These are phyloP conservation scores for Cytospora schulzeri DNA, from an alignment of 2,329 filamentous ascomycete species.

Conservation along the genomic window DNA sequence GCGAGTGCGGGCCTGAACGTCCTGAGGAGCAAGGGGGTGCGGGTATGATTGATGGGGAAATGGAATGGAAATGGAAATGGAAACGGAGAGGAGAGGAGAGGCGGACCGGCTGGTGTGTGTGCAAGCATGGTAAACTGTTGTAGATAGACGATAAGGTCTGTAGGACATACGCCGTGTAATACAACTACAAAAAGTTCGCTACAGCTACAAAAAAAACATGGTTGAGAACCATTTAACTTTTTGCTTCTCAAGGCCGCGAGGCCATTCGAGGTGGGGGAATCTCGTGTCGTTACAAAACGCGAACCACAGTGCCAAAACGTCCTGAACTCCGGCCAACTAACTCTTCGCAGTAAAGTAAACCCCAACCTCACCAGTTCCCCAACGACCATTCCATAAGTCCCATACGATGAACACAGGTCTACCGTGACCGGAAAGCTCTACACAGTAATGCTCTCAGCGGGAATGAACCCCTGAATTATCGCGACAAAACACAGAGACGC, in stretches of 20 bases:
- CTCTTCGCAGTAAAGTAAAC: not conserved
- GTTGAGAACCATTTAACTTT: not conserved
- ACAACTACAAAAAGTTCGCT: no score
- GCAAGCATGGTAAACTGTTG: not conserved
- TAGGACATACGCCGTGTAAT: not conserved
- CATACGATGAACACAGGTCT: not conserved
- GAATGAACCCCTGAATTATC: not conserved
- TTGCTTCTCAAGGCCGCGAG: not conserved
- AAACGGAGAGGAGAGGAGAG: no score
- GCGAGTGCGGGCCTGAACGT: conserved; percentile 77
- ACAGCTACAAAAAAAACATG: not conserved
- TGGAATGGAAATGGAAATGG: no score
- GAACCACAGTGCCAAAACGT: not conserved
- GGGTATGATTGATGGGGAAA: conserved; percentile 70
- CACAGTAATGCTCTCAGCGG: not conserved
- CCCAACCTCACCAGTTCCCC: not conserved
- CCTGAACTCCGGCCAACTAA: not conserved
- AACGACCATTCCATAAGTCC: not conserved
- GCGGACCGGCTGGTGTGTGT: not conserved
- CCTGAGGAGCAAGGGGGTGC: conserved; percentile 82
- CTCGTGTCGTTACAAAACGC: not conserved
- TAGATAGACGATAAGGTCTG: not conserved
- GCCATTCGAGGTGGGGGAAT: not conserved
- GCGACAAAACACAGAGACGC: not conserved
- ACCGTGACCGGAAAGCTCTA: not conserved